Conservation (phyloP, 2,329 filamentous ascomycete genomes). For the Ceratocystiopsis minuta region DNA sequence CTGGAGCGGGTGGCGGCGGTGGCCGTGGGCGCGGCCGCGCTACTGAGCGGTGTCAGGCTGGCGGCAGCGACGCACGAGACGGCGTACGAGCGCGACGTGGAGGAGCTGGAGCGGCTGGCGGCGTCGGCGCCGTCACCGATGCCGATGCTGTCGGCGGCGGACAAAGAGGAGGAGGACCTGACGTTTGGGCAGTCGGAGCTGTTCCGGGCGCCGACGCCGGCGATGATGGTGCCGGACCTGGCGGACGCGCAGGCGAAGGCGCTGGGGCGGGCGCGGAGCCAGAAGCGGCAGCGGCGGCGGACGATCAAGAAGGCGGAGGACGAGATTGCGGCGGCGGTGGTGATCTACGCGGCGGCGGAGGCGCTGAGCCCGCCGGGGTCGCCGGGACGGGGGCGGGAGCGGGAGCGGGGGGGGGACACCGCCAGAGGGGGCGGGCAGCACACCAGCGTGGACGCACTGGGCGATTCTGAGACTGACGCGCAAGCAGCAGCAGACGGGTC, state of each 20-base stretch:
- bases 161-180: slow-evolving; percentile 1
- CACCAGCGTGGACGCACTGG: slow-evolving; percentile 20
- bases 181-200: slow-evolving; percentile 10
- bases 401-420: slow-evolving; percentile 5
- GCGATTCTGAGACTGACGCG: slow-evolving; percentile 35
- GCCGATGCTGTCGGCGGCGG: not conserved
- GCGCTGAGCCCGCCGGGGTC: slow-evolving; percentile 24
- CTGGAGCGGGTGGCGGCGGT: not conserved
- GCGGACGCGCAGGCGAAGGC: slow-evolving; percentile 20
- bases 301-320: slow-evolving; percentile 31
- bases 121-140: slow-evolving; percentile 1
- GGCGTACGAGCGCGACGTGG: slow-evolving; percentile 1
- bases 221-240: slow-evolving; percentile 26
- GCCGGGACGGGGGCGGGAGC: slow-evolving; percentile 11
- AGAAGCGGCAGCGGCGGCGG: slow-evolving; percentile 26
- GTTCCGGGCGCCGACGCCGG: slow-evolving; percentile 26
- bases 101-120: slow-evolving; percentile 4
- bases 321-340: slow-evolving; percentile 33
- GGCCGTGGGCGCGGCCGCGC: slow-evolving; percentile 3
- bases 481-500: slow-evolving; percentile 34
- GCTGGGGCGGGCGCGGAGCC: slow-evolving; percentile 23
- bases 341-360: slow-evolving; percentile 33
- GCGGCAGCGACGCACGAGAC: not conserved
- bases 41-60: slow-evolving; percentile 5
- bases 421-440: slow-evolving; percentile 12